Conservation (phyloP, 176 grass and related monocot genomes). For the Tuctoria greenei region DNA sequence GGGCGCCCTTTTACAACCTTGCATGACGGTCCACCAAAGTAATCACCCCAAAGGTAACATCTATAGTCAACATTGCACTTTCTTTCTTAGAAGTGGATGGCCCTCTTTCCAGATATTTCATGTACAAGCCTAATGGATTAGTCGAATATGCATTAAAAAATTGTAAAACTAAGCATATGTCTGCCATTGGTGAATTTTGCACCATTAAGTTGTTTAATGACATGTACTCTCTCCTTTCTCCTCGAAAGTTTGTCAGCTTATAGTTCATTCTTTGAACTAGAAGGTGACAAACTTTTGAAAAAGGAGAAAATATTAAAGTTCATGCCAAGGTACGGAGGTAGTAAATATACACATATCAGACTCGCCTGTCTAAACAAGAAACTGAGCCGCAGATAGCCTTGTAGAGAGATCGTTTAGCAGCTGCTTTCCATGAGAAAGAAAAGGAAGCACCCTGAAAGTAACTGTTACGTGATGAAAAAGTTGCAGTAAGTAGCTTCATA, state of each 20-base stretch:
- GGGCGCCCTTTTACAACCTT: no score
- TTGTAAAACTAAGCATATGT: slow-evolving; percentile 2
- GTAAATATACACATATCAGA: neutral
- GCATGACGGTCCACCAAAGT: no score
- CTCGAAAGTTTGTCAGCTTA: no score
- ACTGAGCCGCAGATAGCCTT: slow-evolving; percentile 66
- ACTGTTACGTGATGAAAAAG: slow-evolving; percentile 44
- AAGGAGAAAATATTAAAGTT: slow-evolving; percentile 12
- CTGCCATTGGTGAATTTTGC: slow-evolving; percentile 3
- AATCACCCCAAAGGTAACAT: no score
- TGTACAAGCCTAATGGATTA: slow-evolving; percentile 6
- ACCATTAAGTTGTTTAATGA: slow-evolving; percentile 3
- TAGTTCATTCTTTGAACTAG: no score
- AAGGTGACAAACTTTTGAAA: no score
- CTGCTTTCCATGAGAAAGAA: slow-evolving; percentile 88
- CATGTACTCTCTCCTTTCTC: no score
- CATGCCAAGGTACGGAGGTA: neutral
- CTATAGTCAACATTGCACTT: no score
- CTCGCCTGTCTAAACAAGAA: slow-evolving; percentile 81
- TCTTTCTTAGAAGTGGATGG: neutral
- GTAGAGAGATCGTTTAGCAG: slow-evolving; percentile 74
- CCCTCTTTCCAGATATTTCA: neutral
- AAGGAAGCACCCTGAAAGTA: slow-evolving; percentile 84
- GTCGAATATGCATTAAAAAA: neutral
- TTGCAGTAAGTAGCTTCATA: slow-evolving; percentile 35